Conservation (phyloP, 129 eudicot species). For the Flaveria brownii region DNA sequence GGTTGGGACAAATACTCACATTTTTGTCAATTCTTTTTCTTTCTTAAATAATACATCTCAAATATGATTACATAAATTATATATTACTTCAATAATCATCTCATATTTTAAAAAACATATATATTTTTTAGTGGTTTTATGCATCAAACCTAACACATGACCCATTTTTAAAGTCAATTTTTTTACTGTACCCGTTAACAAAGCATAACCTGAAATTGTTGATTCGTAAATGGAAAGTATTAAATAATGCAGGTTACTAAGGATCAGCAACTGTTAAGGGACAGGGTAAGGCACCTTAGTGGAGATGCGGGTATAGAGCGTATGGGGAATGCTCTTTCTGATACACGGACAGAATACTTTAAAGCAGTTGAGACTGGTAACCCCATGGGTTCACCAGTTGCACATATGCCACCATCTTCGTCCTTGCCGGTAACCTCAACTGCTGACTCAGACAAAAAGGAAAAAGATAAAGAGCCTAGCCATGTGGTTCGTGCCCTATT, state of each 20-base stretch:
- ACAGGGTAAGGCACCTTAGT: constrained; percentile 70
- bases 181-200: not conserved
- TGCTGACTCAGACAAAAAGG: constrained; percentile 31
- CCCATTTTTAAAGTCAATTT: not conserved
- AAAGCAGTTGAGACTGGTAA: constrained; percentile 58
- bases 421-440: constrained; percentile 25
- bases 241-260: constrained; percentile 58
- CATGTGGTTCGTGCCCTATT: constrained; percentile 72
- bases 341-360: constrained; percentile 59
- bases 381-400: constrained; percentile 40
- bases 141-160: not conserved
- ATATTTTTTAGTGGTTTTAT: not conserved
- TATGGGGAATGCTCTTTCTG: constrained; percentile 73
- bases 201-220: not conserved
- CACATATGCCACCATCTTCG: constrained; percentile 46
- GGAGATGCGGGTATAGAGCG: constrained; percentile 90
- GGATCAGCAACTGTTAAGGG: constrained; percentile 81
- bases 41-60: not conserved
- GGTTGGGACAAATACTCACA: not conserved
- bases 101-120: not conserved
- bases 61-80: not conserved
- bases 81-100: not conserved
- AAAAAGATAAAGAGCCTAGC: constrained; percentile 36
- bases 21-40: not conserved
- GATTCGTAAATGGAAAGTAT: not conserved